phyloP scores from a whole-genome alignment of 306 rosid species.

The Trichosanthes truncata region DNA sequence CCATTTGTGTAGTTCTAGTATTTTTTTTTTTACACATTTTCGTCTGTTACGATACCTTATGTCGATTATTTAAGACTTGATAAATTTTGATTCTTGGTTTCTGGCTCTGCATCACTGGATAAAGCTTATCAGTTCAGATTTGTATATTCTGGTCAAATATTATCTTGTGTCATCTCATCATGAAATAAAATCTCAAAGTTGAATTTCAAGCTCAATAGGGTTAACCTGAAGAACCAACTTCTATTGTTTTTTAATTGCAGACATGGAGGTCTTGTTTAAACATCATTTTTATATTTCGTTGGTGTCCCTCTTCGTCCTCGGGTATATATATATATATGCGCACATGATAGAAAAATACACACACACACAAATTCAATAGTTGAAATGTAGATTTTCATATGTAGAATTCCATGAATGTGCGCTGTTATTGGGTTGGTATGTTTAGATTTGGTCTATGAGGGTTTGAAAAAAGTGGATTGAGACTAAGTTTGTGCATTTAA shows the following conservation, averaged over 20 bases:
- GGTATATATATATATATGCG: too few species aligned
- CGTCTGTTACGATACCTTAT: background rate
- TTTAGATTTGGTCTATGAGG: background rate
- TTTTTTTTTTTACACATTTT: conserved; percentile 4
- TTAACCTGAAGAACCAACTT: background rate
- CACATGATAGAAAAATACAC: background rate
- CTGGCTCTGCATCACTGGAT: background rate
- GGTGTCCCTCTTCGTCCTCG: background rate
- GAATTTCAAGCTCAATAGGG: background rate
- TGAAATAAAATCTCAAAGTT: background rate
- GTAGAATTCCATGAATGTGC: conserved; percentile 1
- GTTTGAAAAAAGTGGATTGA: background rate
- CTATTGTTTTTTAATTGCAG: background rate
- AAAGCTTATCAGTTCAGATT: background rate
- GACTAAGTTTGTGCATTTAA: background rate
- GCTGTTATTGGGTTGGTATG: conserved; percentile 6
- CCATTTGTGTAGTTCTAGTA: background rate
- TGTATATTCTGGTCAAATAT: background rate
- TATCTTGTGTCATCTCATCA: background rate
- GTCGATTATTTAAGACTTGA: background rate
- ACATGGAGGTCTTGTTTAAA: conserved; percentile 2
- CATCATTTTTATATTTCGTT: background rate
- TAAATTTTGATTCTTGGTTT: background rate
- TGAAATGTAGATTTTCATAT: background rate
- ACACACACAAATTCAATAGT: background rate